These are phyloP conservation scores for Suhomyces prunicola DNA, from an alignment of 805 yeast species.

Conservation along the genomic window DNA sequence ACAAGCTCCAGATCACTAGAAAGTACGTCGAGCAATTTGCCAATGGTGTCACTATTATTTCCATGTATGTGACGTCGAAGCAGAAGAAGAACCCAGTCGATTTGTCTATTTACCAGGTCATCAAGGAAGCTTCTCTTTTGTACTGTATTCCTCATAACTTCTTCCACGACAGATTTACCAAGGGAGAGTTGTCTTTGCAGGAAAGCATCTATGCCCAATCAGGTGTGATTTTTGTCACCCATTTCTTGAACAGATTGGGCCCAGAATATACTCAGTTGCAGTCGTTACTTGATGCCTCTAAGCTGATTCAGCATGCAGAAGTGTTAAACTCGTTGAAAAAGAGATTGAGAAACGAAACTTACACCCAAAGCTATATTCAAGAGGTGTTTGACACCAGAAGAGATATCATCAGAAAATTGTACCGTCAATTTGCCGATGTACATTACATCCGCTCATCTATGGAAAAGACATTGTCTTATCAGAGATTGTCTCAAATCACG, in stretches of 20 bases:
- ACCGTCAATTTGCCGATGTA: conserved; percentile 85
- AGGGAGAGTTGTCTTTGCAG: conserved; percentile 82
- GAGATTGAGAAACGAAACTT: conserved; percentile 89
- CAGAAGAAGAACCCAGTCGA: conserved; percentile 57
- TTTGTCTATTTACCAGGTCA: conserved; percentile 80
- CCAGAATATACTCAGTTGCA: conserved; percentile 77
- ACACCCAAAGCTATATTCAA: conserved; percentile 77
- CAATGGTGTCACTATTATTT: conserved; percentile 81
- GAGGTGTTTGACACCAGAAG: conserved; percentile 71
- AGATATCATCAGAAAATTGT: conserved; percentile 74
- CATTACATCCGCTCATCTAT: conserved; percentile 75
- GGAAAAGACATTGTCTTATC: conserved; percentile 81
- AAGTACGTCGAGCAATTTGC: conserved; percentile 93
- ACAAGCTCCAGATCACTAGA: conserved; percentile 78
- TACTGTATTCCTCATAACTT: conserved; percentile 87
- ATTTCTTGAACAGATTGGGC: conserved; percentile 91
- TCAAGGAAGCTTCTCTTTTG: conserved; percentile 88
- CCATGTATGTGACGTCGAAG: conserved; percentile 74
- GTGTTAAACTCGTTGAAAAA: conserved; percentile 77
- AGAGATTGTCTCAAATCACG: conserved; percentile 73
- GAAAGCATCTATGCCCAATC: conserved; percentile 94
- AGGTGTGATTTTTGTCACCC: conserved; percentile 88
- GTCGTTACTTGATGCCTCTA: conserved; percentile 58
- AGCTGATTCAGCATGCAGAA: conserved; percentile 67
- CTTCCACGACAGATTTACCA: conserved; percentile 70